Percentiles rank a stretch among this genome's conserved stretches.
Conservation (phyloP, 2,329 filamentous ascomycete genomes). For the Pseudogymnoascus sp. region DNA sequence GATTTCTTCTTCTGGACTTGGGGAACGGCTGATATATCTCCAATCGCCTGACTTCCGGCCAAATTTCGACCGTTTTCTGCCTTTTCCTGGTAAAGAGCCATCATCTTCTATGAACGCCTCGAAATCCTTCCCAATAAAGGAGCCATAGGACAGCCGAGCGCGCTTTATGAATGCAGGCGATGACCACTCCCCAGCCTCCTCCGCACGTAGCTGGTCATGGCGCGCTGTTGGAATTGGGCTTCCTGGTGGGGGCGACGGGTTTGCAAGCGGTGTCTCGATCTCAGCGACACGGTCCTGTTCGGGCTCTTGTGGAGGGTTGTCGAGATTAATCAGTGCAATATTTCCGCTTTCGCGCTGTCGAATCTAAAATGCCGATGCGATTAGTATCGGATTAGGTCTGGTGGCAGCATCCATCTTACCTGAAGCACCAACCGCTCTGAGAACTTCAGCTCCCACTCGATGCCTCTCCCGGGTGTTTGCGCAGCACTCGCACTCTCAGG, state of each 20-base stretch:
- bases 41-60: slow-evolving; percentile 60
- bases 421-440: slow-evolving; percentile 40
- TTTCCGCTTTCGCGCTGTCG: slow-evolving; percentile 40
- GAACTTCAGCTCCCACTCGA: slow-evolving; percentile 54
- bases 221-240: slow-evolving; percentile 19
- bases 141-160: slow-evolving; percentile 59
- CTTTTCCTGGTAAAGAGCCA: slow-evolving; percentile 48
- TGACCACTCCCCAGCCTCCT: slow-evolving; percentile 47
- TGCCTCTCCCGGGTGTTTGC: slow-evolving; percentile 40
- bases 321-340: slow-evolving; percentile 44
- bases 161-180: slow-evolving; percentile 77
- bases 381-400: slow-evolving; percentile 16
- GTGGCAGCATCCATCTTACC: slow-evolving; percentile 26
- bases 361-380: slow-evolving; percentile 30
- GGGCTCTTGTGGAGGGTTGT: slow-evolving; percentile 31
- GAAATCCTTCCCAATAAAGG: slow-evolving; percentile 53
- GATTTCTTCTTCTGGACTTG: slow-evolving; percentile 49
- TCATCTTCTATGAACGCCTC: slow-evolving; percentile 63
- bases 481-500: slow-evolving; percentile 27
- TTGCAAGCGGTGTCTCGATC: slow-evolving; percentile 19
- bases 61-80: slow-evolving; percentile 63
- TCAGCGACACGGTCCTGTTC: slow-evolving; percentile 16
- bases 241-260: slow-evolving; percentile 16
- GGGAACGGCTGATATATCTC: slow-evolving; percentile 64
- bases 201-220: slow-evolving; percentile 31